Conservation (phyloP, 1,284 basidiomycete genomes). For the Pseudomicrostroma phylloplanum region DNA sequence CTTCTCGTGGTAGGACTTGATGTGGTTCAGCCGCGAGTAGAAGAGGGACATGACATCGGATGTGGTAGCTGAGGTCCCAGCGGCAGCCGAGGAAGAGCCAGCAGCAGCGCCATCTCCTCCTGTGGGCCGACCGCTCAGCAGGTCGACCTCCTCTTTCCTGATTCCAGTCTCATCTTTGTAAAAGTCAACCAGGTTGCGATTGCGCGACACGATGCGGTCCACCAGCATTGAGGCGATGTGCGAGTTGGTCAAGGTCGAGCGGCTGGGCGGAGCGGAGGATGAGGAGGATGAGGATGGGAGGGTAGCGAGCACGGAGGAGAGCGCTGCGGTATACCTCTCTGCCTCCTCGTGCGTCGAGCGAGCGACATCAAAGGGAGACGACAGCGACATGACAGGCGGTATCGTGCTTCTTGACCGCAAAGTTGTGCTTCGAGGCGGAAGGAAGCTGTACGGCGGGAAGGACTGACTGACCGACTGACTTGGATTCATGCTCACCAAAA, state of each 20-base stretch:
- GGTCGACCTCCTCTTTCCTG: conserved; percentile 53
- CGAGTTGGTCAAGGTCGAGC: conserved; percentile 55
- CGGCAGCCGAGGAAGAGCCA: neutral
- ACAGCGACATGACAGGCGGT: conserved; percentile 36
- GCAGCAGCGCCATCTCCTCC: too few species aligned
- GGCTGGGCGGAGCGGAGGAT: conserved; percentile 28
- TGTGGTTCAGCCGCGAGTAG: conserved; percentile 83
- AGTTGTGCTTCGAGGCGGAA: too few species aligned
- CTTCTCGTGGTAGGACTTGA: conserved; percentile 91
- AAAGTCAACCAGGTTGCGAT: conserved; percentile 37
- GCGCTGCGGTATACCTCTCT: conserved; percentile 69
- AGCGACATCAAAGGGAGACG: conserved; percentile 86
- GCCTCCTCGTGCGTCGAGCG: conserved; percentile 91
- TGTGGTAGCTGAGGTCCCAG: neutral
- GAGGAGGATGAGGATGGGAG: conserved; percentile 19
- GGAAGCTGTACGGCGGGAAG: too few species aligned
- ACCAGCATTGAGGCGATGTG: conserved; percentile 81
- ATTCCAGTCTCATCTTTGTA: conserved; percentile 54
- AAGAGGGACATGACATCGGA: conserved; percentile 56
- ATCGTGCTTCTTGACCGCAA: neutral
- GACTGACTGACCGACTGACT: too few species aligned
- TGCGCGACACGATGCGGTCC: conserved; percentile 69
- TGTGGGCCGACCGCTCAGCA: conserved; percentile 50
- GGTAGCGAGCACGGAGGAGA: conserved; percentile 48
- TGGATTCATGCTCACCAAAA: too few species aligned